These are phyloP conservation scores for Exophiala sp. DNA, from an alignment of 2,329 filamentous ascomycete genomes.

Conservation along the genomic window DNA sequence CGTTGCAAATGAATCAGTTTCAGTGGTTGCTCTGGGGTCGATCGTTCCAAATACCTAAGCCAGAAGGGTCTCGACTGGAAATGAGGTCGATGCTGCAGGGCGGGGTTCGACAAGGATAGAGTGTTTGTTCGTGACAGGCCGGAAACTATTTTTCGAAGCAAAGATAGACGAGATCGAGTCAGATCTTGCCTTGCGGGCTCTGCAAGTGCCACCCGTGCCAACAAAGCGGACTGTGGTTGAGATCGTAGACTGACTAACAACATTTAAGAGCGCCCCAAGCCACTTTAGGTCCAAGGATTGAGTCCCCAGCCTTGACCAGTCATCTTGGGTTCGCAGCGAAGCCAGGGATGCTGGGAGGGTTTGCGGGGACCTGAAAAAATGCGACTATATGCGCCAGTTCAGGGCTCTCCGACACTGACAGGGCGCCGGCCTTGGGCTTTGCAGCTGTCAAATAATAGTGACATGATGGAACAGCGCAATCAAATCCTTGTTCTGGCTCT, in stretches of 20 bases:
- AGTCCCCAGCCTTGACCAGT: not conserved
- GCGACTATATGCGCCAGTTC: not conserved
- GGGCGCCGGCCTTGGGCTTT: not conserved
- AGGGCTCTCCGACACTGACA: not conserved
- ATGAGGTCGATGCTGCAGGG: not conserved
- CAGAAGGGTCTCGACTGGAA: not conserved
- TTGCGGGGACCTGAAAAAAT: too few species aligned
- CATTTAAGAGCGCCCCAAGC: too few species aligned
- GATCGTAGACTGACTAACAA: too few species aligned
- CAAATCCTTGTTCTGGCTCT: too few species aligned
- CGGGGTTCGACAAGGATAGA: not conserved
- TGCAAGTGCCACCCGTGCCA: too few species aligned
- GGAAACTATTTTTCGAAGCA: not conserved
- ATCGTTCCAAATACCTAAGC: too few species aligned
- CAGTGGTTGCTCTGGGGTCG: too few species aligned
- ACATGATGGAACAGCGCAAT: too few species aligned
- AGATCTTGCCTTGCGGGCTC: not conserved
- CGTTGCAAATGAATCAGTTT: not conserved
- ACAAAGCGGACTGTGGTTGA: too few species aligned
- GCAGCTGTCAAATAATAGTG: not conserved
- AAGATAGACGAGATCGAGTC: slow-evolving; percentile 2
- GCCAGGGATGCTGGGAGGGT: too few species aligned
- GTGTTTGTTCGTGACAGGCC: not conserved
- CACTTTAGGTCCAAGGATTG: too few species aligned
- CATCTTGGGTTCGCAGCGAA: not conserved